Base-by-base conservation (phyloP, 345 rosid genomes). In the Eucalyptus guilfoylei region DNA sequence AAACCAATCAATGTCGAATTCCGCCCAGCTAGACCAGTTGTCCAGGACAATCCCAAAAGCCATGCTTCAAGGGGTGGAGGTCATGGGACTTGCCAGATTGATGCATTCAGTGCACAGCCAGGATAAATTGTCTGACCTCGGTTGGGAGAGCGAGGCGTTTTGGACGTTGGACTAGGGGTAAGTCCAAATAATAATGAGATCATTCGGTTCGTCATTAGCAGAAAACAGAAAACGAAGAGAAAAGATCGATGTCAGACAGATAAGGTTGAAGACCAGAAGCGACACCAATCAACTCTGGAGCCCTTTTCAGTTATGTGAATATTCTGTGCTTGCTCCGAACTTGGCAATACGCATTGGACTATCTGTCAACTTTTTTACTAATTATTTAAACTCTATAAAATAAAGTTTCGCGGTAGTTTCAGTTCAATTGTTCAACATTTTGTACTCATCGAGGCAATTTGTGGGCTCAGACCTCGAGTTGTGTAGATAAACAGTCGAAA, bases 191-290 rank as follows among this genome's bases (percentile, higher is more conserved):
- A 52, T 8, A 52, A 7, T 52, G 24, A 52, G 55, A 19, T 52
- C 55, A 52, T 1, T 14, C 0, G 12, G 42, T 16, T 69, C 21
- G 1, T 69, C 0, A 69, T 32, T 14, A 9, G 24, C 12, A 3
- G 23, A 9, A 69, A 69, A 64, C 1, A 69, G 5, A 16, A 15
- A n/a, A 69, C 9, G 4, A 3, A 52, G 80, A 32, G 42, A 8
- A 67, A 4, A 69, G 42, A 69, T 19, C 80, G 1, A 67, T 6
- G 40, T 67, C 19, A 64, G 37, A 50, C 55, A 6, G 37, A 7
- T n/a, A n/a, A 15, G 34, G 40, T 64, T 64, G 42, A 67, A 32
- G 80, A 69, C 24, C 40, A 69, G 10, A 32, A 16, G 80, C 80
- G 2, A 67, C 4, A 4, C 76, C 80, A 14, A 67, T 67, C 11